phyloP scores from a whole-genome alignment of 129 eudicot species.

The Saussurea involucrata region DNA sequence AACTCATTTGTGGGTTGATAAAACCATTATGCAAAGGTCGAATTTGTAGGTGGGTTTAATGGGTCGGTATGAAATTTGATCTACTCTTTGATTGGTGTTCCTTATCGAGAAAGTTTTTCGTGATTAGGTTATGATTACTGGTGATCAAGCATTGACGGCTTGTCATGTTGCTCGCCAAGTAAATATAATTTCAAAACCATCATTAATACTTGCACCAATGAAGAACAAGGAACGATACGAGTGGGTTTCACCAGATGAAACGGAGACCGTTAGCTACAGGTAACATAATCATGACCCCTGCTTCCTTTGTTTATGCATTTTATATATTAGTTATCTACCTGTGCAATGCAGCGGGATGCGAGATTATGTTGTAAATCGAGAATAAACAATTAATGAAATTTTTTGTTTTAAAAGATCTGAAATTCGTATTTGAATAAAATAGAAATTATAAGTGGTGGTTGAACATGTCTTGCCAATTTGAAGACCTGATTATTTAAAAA shows the following conservation, averaged over 20 bases:
- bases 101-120: neutral
- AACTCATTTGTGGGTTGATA: neutral
- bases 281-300: constrained; percentile 18
- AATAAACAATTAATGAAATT: neutral
- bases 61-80: neutral
- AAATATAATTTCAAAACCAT: constrained; percentile 73
- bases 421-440: neutral
- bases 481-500: neutral
- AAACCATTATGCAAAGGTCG: neutral
- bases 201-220: constrained; percentile 62
- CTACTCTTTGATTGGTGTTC: neutral
- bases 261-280: constrained; percentile 57
- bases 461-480: neutral
- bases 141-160: constrained; percentile 98
- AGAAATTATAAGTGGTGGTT: neutral
- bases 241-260: constrained; percentile 96
- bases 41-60: neutral
- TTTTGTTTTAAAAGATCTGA: neutral
- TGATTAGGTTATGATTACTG: constrained; percentile 88
- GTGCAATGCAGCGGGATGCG: neutral
- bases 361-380: neutral
- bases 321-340: neutral
- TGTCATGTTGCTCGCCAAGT: constrained; percentile 96
- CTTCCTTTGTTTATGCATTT: neutral
- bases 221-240: constrained; percentile 51